phyloP scores from a whole-genome alignment of 164 flowering plant genomes.

The Tetracentron sinense region DNA sequence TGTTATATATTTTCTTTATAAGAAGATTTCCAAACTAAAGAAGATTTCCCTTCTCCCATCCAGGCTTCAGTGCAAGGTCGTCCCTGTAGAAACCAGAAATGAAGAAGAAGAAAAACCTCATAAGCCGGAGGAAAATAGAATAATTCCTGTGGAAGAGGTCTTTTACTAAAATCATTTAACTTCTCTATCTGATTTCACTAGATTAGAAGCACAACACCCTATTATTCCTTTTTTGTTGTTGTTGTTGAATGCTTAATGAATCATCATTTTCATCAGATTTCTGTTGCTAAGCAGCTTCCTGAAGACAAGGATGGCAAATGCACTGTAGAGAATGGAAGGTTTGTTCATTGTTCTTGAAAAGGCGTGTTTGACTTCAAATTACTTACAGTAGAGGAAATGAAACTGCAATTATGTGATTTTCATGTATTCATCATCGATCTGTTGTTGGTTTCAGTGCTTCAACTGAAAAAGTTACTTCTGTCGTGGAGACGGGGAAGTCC shows the following conservation, averaged over 20 bases:
- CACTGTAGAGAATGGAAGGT: conserved; percentile 31
- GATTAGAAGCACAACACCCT: neutral
- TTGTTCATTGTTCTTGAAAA: conserved; percentile 7
- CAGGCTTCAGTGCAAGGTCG: conserved; percentile 10
- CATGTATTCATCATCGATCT: neutral
- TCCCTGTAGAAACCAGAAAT: conserved; percentile 7
- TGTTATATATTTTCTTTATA: neutral
- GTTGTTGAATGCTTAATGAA: too few relatives aligned
- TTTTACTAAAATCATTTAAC: too few relatives aligned
- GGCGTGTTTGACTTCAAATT: neutral
- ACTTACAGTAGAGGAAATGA: neutral
- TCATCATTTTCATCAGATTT: conserved; percentile 23
- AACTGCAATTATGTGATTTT: neutral
- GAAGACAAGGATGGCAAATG: conserved; percentile 1
- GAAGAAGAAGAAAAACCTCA: conserved; percentile 1
- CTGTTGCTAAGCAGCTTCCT: conserved; percentile 7
- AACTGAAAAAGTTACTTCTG: neutral
- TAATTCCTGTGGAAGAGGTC: conserved; percentile 8
- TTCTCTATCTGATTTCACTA: neutral
- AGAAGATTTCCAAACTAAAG: neutral
- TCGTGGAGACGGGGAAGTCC: conserved; percentile 3
- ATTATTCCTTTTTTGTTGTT: neutral
- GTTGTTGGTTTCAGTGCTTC: conserved; percentile 11
- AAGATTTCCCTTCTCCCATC: neutral
- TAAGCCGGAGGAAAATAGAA: conserved; percentile 7